phyloP scores from a whole-genome alignment of 2,329 filamentous ascomycete species.

The Verticillium isaacii region DNA sequence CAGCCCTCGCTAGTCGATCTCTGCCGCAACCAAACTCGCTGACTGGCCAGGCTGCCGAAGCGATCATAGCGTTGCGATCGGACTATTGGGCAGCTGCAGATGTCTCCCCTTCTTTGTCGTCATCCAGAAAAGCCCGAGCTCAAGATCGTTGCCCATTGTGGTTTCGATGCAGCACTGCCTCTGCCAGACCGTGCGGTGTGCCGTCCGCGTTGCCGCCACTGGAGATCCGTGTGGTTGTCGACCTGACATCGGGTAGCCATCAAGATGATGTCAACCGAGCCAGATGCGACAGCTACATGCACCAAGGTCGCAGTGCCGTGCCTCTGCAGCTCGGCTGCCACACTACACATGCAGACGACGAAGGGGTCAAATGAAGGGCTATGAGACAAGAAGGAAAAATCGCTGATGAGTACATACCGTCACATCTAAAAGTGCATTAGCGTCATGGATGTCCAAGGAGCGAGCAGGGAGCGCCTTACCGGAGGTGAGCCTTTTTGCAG shows the following conservation, averaged over 20 bases:
- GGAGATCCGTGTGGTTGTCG: background rate
- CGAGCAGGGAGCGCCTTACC: slow-evolving; percentile 35
- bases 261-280: slow-evolving; percentile 19
- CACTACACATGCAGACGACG: background rate
- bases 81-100: background rate
- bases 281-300: slow-evolving; percentile 14
- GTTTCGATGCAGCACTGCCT: background rate
- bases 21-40: background rate
- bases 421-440: slow-evolving; percentile 41
- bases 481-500: slow-evolving; percentile 78
- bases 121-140: background rate
- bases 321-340: slow-evolving; percentile 10
- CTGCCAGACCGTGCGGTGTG: background rate
- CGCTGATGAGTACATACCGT: slow-evolving; percentile 47
- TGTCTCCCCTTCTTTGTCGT: background rate
- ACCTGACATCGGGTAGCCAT: slow-evolving; percentile 16
- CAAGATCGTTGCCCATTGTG: background rate
- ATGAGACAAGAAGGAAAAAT: slow-evolving; percentile 2
- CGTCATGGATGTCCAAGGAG: slow-evolving; percentile 1
- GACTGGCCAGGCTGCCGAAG: background rate
- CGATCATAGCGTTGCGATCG: background rate
- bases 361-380: background rate
- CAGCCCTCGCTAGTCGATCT: background rate
- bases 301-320: slow-evolving; percentile 13
- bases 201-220: background rate